Conservation (phyloP, 768 basidiomycete species). For the Lentinula lateritia region DNA sequence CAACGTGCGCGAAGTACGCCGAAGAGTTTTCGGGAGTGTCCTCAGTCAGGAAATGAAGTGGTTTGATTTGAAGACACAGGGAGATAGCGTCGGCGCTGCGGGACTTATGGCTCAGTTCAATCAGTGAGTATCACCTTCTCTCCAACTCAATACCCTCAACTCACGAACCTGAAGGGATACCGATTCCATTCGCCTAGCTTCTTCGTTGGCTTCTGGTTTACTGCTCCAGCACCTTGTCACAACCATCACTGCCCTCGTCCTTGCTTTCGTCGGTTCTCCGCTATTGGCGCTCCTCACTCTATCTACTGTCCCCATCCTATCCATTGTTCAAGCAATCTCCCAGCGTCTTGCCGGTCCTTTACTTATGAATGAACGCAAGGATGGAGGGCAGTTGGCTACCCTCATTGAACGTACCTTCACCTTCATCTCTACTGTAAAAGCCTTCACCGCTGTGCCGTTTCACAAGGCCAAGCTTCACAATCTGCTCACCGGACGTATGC, state of each 20-base stretch:
- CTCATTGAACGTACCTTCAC: conserved; percentile 71
- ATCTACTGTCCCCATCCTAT: conserved; percentile 78
- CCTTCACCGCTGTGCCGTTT: conserved; percentile 57
- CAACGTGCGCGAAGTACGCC: conserved; percentile 63
- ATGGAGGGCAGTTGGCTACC: conserved; percentile 69
- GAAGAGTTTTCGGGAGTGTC: conserved; percentile 64
- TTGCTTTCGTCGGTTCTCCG: conserved; percentile 79
- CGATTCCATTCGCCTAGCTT: conserved; percentile 85
- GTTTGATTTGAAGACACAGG: conserved; percentile 59
- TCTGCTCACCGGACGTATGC: conserved; percentile 39
- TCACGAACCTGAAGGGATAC: conserved; percentile 63
- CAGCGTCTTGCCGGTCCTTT: conserved; percentile 66
- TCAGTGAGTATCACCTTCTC: neutral
- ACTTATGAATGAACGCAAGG: conserved; percentile 58
- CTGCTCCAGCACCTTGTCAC: conserved; percentile 80
- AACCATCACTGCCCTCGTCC: conserved; percentile 67
- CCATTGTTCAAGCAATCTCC: conserved; percentile 70
- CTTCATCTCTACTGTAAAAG: conserved; percentile 86
- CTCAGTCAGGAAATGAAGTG: conserved; percentile 75
- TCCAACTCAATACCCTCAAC: neutral
- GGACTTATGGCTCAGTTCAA: conserved; percentile 6
- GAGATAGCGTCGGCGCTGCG: conserved; percentile 1
- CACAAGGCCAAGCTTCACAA: conserved; percentile 39
- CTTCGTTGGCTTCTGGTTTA: conserved; percentile 73
- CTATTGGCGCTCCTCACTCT: conserved; percentile 89